Percentiles rank a stretch among this genome's conserved stretches.
These are phyloP conservation scores for Coemansia sp. DNA, from an alignment of 192 early-diverging fungal genomes.

Conservation along the genomic window DNA sequence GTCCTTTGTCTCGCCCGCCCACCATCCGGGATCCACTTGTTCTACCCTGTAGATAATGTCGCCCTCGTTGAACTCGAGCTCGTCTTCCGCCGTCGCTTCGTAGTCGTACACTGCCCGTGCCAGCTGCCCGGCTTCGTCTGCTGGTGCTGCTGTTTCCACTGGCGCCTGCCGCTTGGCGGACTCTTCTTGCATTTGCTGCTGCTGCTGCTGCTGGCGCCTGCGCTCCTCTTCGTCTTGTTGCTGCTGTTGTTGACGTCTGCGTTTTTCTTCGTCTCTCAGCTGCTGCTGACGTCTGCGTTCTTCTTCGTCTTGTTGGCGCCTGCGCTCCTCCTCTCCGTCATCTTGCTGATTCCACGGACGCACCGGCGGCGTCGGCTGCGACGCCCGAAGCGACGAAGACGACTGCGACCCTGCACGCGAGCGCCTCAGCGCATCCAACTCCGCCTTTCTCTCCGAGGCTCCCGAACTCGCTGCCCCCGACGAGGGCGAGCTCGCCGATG, in stretches of 20 bases:
- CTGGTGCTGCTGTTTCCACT: slow-evolving; percentile 21
- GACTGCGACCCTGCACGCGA: slow-evolving; percentile 37
- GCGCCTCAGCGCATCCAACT: slow-evolving; percentile 43
- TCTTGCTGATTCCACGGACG: slow-evolving; percentile 28
- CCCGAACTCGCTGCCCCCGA: neutral
- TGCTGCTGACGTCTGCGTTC: slow-evolving; percentile 25
- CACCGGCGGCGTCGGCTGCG: slow-evolving; percentile 21
- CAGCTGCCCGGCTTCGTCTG: slow-evolving; percentile 13
- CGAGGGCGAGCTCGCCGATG: slow-evolving; percentile 20
- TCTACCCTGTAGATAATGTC: slow-evolving; percentile 78
- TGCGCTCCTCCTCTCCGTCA: slow-evolving; percentile 15
- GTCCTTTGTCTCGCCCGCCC: slow-evolving; percentile 78
- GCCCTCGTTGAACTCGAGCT: slow-evolving; percentile 80
- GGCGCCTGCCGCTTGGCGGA: neutral
- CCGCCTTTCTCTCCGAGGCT: slow-evolving; percentile 38
- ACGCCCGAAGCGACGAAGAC: slow-evolving; percentile 5
- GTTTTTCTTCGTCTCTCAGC: slow-evolving; percentile 54
- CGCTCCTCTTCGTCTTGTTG: slow-evolving; percentile 40
- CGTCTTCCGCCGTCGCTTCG: slow-evolving; percentile 76
- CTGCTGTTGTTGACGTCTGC: slow-evolving; percentile 47
- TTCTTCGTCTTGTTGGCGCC: slow-evolving; percentile 22
- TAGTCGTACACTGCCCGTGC: slow-evolving; percentile 72
- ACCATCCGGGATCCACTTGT: slow-evolving; percentile 89
- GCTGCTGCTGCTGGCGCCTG: slow-evolving; percentile 20
- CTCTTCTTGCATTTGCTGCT: neutral